A percentile compares a stretch with the other conserved stretches of the same genome.
Conservation (phyloP, 306 rosid genomes). For the Styphnolobium japonicum region DNA sequence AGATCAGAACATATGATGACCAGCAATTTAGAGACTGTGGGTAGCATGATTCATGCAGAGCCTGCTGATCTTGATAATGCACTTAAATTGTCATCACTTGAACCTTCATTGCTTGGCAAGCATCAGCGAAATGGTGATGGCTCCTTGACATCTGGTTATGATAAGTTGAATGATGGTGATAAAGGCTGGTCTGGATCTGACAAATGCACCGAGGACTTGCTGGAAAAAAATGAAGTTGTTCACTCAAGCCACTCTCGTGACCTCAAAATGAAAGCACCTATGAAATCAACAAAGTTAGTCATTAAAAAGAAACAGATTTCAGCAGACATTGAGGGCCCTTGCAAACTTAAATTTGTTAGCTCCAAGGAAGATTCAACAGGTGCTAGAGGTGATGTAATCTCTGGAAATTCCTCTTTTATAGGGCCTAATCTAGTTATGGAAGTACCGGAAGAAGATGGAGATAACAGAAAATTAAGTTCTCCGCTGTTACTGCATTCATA, state of each 20-base stretch:
- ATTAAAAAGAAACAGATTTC: conserved; percentile 48
- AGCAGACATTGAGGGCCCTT: conserved; percentile 31
- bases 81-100: conserved; percentile 30
- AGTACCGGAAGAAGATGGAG: conserved; percentile 37
- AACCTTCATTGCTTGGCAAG: conserved; percentile 24
- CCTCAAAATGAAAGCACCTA: conserved; percentile 51
- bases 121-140: conserved; percentile 23
- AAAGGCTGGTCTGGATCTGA: conserved; percentile 33
- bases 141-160: conserved; percentile 30
- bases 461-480: conserved; percentile 41
- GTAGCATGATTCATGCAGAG: conserved; percentile 27
- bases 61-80: conserved; percentile 29
- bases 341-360: conserved; percentile 40
- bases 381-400: conserved; percentile 36
- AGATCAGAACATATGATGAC: conserved; percentile 34
- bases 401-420: conserved; percentile 35
- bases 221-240: conserved; percentile 35
- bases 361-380: conserved; percentile 30
- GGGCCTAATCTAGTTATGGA: conserved; percentile 26
- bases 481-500: conserved; percentile 22
- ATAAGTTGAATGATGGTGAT: conserved; percentile 26
- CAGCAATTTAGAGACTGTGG: conserved; percentile 19
- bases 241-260: conserved; percentile 30
- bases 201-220: conserved; percentile 24
- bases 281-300: conserved; percentile 43